Evolutionary conservation across 2,329 filamentous ascomycete genomes (phyloP), one percentile per base, ranked within the genome.

Genomic region (Lachnum nothofagi): DNA sequence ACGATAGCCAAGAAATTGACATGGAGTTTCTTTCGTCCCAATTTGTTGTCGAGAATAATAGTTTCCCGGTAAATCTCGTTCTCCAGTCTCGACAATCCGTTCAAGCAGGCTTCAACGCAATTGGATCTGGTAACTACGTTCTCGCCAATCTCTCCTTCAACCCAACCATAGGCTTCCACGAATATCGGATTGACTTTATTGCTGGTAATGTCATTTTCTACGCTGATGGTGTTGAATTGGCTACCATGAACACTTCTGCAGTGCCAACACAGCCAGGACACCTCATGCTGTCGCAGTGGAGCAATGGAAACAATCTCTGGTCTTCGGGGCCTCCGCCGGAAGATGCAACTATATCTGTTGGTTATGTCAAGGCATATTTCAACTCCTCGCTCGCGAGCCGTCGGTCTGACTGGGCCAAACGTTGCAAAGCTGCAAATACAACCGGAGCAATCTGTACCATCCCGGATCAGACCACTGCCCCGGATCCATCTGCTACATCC

Each of bases 1-100:
- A 89, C 65, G 82, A 91, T 66, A 85, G 83, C 1, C 82, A 87
- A 61, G 86, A 91, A 61, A 88, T 91, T 59, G 86, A 91, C 63
- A 82, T 91, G 68, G 87, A 91, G 57, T 87, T 90, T 61, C 74
- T 91, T 2, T 87, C 85, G 1, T 72, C 72, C 19, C 74, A 88
- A 54, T 86, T 83, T 63, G 72, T 78, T 50, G 56, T 63, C 1
- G 60, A 63, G 41, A 74, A 75, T 45, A 65, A 69, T 22, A 72
- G 72, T 25, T 83, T 76, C 54, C 77, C 80, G 0, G 72, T 90
- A 44, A 88, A 90, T 62, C 77, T 91, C 1, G 85, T 90, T n/a
- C 71, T 90, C 5, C 87, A 91, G 62, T 85, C 85, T 1, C 73
- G 73, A 5, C 68, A 76, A 25, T 81, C 85, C 0, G 73, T 73